phyloP scores from a whole-genome alignment of 1,284 basidiomycete species.

The Ganoderma sinense region DNA sequence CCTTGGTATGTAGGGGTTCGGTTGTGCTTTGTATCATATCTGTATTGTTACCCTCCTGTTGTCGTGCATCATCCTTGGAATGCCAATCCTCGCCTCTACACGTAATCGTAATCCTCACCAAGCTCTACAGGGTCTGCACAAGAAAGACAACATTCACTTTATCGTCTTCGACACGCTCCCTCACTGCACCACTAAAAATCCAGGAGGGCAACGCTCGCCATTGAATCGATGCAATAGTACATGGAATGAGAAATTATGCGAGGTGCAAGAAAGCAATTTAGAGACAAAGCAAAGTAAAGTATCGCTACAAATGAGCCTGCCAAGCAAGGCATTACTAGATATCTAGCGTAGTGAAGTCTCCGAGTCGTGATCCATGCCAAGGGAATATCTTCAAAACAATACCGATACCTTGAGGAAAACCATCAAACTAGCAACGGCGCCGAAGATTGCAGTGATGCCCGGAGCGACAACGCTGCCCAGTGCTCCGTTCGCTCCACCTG shows the following conservation, averaged over 20 bases:
- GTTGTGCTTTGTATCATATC: slow-evolving; percentile 29
- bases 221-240: not conserved
- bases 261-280: not conserved
- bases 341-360: not conserved
- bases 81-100: not conserved
- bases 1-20: slow-evolving; percentile 30
- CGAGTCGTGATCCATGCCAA: not conserved
- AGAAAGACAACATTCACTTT: not conserved
- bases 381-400: not conserved
- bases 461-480: slow-evolving; percentile 19
- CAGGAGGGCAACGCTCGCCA: not conserved
- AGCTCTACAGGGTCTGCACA: not conserved
- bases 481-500: slow-evolving; percentile 40
- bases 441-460: slow-evolving; percentile 10
- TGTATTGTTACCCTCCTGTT: slow-evolving; percentile 29
- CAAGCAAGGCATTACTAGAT: not conserved
- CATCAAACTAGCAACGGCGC: not conserved
- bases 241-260: not conserved
- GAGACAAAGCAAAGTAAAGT: not conserved
- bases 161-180: not conserved
- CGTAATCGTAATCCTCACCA: not conserved
- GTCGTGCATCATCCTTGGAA: slow-evolving; percentile 4
- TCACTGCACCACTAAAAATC: not conserved
- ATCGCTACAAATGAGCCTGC: not conserved
- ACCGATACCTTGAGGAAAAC: not conserved